Conservation (phyloP, 352 stramenopile species). For the Pythium graminicola region DNA sequence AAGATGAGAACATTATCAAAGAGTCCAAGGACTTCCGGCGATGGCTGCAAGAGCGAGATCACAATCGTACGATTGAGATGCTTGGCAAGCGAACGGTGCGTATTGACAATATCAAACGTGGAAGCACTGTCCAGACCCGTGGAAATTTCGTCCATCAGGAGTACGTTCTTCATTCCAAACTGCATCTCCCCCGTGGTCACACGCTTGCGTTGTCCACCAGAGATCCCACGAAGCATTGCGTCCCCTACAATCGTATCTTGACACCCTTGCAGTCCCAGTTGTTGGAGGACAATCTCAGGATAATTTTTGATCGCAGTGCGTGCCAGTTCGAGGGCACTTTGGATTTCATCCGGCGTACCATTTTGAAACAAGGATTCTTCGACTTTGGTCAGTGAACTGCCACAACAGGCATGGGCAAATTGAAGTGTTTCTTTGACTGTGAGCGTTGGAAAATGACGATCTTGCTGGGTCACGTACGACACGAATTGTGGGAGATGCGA, state of each 20-base stretch:
- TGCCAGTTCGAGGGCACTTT: no score
- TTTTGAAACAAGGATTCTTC: no score
- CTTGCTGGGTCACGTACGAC: conserved; percentile 41
- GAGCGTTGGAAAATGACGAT: conserved; percentile 39
- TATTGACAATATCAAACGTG: conserved; percentile 85
- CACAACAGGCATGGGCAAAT: conserved; percentile 48
- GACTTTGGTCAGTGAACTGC: conserved; percentile 21
- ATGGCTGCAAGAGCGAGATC: conserved; percentile 49
- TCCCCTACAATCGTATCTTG: conserved; percentile 67
- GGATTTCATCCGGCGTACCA: no score
- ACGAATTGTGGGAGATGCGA: conserved; percentile 38
- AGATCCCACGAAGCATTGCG: conserved; percentile 41
- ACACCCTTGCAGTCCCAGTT: conserved; percentile 50
- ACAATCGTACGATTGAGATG: conserved; percentile 41
- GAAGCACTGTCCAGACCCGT: conserved; percentile 79
- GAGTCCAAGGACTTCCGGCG: conserved; percentile 44
- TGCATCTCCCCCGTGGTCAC: conserved; percentile 78
- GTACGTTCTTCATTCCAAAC: conserved; percentile 45
- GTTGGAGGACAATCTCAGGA: conserved; percentile 42
- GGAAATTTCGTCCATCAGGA: conserved; percentile 75
- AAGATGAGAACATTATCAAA: conserved; percentile 55
- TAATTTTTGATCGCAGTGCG: no score
- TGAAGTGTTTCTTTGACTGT: conserved; percentile 44
- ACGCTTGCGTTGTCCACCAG: conserved; percentile 57
- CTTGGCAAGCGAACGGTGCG: conserved; percentile 37